Percentiles rank a stretch among this genome's conserved stretches.
phyloP scores from a whole-genome alignment of 345 rosid species.

The Acer saccharum region DNA sequence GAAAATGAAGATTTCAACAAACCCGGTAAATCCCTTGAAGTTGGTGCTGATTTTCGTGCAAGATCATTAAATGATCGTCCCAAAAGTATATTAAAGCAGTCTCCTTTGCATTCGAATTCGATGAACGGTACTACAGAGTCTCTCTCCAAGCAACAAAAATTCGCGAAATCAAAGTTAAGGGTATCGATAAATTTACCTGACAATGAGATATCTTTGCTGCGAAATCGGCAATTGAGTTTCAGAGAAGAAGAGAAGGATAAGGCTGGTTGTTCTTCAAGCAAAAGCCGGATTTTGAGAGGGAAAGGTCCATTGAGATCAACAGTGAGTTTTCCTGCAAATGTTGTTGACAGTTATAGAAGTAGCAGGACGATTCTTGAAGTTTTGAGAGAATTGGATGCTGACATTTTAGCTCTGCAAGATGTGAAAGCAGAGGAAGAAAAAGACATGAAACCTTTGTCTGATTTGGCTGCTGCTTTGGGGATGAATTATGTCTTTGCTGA shows the following conservation, averaged over 20 bases:
- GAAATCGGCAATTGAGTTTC: conserved; percentile 62
- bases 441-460: conserved; percentile 91
- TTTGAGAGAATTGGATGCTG: conserved; percentile 77
- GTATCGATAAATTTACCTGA: conserved; percentile 94
- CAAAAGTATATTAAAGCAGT: conserved; percentile 78
- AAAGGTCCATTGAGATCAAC: conserved; percentile 45
- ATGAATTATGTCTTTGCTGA: conserved; percentile 93
- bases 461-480: conserved; percentile 81
- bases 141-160: conserved; percentile 50
- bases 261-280: conserved; percentile 16
- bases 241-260: conserved; percentile 44
- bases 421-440: conserved; percentile 96
- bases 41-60: conserved; percentile 33
- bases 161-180: conserved; percentile 73
- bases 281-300: conserved; percentile 32
- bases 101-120: conserved; percentile 56
- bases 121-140: conserved; percentile 28
- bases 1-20: conserved; percentile 26
- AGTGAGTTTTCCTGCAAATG: conserved; percentile 31
- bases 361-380: conserved; percentile 72
- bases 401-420: conserved; percentile 86
- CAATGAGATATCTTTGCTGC: conserved; percentile 78
- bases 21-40: conserved; percentile 11
- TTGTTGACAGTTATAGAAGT: conserved; percentile 31
- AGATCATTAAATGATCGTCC: conserved; percentile 64